Percentiles rank a stretch among this genome's conserved stretches.
These are phyloP conservation scores for Buddleja alternifolia DNA, from an alignment of 257 asterid species.

Conservation along the genomic window DNA sequence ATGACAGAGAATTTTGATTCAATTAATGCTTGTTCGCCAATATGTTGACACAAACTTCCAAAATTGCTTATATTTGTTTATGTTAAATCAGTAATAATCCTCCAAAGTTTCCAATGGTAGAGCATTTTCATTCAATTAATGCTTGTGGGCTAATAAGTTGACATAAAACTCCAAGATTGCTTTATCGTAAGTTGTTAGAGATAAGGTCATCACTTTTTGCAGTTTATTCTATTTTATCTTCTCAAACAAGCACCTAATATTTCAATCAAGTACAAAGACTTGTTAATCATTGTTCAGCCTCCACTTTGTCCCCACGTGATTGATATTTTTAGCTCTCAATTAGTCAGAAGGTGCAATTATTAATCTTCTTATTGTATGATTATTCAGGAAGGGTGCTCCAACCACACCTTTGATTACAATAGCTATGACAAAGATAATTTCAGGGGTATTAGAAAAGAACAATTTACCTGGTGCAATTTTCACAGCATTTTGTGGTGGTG, in stretches of 20 bases:
- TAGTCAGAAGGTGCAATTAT: conserved; percentile 17
- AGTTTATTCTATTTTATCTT: background rate
- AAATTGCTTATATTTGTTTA: no score
- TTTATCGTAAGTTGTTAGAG: background rate
- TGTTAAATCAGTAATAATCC: background rate
- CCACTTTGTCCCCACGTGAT: background rate
- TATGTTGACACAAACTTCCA: no score
- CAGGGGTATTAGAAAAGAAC: conserved; percentile 89
- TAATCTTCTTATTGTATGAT: conserved; percentile 13
- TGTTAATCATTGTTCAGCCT: no score
- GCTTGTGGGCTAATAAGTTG: background rate
- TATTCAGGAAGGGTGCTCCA: conserved; percentile 98
- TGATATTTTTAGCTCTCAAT: background rate
- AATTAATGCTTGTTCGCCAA: background rate
- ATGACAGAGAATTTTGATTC: background rate
- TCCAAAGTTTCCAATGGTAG: background rate
- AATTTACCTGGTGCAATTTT: conserved; percentile 93
- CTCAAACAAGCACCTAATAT: background rate
- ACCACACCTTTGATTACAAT: conserved; percentile 91
- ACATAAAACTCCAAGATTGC: no score
- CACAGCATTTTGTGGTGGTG: conserved; percentile 94
- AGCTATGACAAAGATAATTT: conserved; percentile 84
- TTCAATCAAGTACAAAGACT: background rate
- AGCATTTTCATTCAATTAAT: background rate
- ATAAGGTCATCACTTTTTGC: background rate